These are phyloP conservation scores for Arabidopsis thaliana DNA, from an alignment of 345 rosid species.

Conservation along the genomic window DNA sequence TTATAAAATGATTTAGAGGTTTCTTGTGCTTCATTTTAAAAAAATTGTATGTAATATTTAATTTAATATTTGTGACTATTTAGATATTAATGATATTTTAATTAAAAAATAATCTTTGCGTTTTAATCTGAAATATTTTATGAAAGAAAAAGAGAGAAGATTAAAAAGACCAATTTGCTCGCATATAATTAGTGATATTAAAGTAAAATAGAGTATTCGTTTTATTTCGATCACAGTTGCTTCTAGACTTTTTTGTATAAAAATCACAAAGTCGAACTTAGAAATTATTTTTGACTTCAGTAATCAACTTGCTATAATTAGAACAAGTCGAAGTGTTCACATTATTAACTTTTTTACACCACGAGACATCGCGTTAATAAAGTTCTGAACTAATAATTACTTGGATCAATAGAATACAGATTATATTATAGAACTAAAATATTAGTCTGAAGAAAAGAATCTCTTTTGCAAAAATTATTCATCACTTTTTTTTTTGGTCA, in stretches of 20 bases:
- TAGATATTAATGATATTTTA: too few species aligned
- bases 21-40: too few species aligned
- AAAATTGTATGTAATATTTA: too few species aligned
- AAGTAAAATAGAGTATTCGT: neutral
- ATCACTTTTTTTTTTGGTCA: slow-evolving; percentile 11
- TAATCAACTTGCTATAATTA: slow-evolving; percentile 36
- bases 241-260: neutral
- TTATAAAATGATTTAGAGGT: too few species aligned
- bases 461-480: slow-evolving; percentile 19
- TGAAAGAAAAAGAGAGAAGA: too few species aligned
- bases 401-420: slow-evolving; percentile 11
- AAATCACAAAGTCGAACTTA: neutral
- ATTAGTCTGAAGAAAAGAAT: slow-evolving; percentile 37
- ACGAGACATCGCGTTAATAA: slow-evolving; percentile 21
- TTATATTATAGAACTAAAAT: slow-evolving; percentile 1
- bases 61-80: too few species aligned
- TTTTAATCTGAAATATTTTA: too few species aligned
- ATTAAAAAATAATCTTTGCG: too few species aligned
- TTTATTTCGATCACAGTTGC: neutral
- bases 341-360: slow-evolving; percentile 8
- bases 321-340: slow-evolving; percentile 12
- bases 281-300: neutral
- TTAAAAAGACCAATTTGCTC: neutral
- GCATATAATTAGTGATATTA: neutral
- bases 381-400: slow-evolving; percentile 32